A percentile compares a stretch with the other conserved stretches of the same genome.
Conservation (phyloP, 2,329 filamentous ascomycete genomes). For the Dactylonectria estremocensis region DNA sequence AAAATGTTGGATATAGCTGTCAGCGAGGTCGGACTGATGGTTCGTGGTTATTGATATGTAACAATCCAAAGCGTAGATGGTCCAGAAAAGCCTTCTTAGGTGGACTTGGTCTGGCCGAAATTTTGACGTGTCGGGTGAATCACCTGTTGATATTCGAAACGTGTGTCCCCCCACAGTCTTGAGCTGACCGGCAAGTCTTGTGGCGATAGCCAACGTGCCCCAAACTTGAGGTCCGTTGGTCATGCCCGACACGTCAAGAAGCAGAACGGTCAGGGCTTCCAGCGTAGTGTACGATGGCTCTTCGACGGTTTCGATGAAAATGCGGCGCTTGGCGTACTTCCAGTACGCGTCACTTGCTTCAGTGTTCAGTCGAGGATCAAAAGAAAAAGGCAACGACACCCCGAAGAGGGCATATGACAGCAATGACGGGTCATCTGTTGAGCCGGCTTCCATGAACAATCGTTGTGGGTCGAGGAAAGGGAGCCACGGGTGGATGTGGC, state of each 20-base stretch:
- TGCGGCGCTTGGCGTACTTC: constrained; percentile 27
- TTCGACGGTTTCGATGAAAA: constrained; percentile 25
- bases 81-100: constrained; percentile 24
- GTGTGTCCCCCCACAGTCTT: background rate
- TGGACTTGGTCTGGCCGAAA: background rate
- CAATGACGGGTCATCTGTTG: constrained; percentile 10
- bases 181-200: constrained; percentile 21
- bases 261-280: constrained; percentile 21
- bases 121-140: background rate
- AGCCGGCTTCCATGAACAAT: constrained; percentile 10
- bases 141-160: background rate
- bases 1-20: constrained; percentile 11
- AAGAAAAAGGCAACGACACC: constrained; percentile 16
- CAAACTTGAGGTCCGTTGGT: constrained; percentile 29
- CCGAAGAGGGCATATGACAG: constrained; percentile 22
- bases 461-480: constrained; percentile 22
- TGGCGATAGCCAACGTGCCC: constrained; percentile 18
- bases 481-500: constrained; percentile 27
- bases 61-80: constrained; percentile 26
- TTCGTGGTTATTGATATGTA: constrained; percentile 27
- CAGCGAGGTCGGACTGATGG: constrained; percentile 13
- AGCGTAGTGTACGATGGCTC: constrained; percentile 27
- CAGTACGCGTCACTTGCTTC: constrained; percentile 23
- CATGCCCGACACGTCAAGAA: constrained; percentile 29
- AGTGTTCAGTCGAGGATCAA: constrained; percentile 17